phyloP scores from a whole-genome alignment of 176 grass and related monocot species.

The Oryza meridionalis region DNA sequence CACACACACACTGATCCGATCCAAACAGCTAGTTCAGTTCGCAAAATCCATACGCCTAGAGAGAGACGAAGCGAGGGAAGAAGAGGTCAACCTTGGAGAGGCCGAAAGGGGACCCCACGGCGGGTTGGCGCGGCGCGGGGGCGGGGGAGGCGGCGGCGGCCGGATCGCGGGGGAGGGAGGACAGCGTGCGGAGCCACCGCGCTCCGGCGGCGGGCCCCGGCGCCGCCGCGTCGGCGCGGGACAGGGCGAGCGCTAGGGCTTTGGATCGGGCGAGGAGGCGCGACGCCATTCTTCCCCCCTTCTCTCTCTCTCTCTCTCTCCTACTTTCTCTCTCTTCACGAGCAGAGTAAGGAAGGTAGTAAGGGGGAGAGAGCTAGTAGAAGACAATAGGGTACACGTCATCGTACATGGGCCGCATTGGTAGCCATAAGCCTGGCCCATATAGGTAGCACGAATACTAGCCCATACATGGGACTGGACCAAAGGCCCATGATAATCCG shows the following conservation, averaged over 20 bases:
- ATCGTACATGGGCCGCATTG: neutral
- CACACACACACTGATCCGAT: neutral
- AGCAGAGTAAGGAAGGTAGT: neutral
- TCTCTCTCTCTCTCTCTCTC: neutral
- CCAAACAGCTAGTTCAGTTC: neutral
- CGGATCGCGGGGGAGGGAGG: constrained; percentile 41
- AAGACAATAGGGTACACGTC: neutral
- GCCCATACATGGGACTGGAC: neutral
- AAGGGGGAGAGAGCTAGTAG: neutral
- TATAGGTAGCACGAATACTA: too few relatives aligned
- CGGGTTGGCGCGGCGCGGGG: constrained; percentile 15
- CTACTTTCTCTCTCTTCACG: neutral
- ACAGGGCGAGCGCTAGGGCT: constrained; percentile 41
- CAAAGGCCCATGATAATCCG: too few relatives aligned
- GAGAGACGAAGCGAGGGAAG: neutral
- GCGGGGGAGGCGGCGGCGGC: constrained; percentile 1
- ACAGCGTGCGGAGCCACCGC: constrained; percentile 19
- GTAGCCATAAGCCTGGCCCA: neutral
- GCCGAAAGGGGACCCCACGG: constrained; percentile 30
- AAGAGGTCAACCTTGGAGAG: constrained; percentile 45
- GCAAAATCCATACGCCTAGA: neutral
- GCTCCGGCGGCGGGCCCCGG: neutral
- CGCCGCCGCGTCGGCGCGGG: constrained; percentile 20
- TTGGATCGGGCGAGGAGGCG: constrained; percentile 51
- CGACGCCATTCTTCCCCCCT: constrained; percentile 46